Evolutionary conservation across 2,329 filamentous ascomycete species (phyloP), one percentile per base, ranked within the genome.

Genomic region (Calonectria leucothoes): DNA sequence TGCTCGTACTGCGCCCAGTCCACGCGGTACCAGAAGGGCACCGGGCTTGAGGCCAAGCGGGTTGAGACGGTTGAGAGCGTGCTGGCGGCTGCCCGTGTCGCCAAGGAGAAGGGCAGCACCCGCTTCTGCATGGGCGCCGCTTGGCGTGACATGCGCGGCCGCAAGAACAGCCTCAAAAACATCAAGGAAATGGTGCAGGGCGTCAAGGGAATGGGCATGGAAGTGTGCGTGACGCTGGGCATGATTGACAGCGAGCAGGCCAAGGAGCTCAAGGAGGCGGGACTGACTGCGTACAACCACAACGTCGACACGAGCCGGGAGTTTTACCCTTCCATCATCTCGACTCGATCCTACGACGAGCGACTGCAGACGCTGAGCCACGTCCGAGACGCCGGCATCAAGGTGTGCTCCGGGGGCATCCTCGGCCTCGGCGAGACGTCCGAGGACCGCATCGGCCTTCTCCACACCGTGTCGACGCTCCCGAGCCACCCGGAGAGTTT

Each of bases 71-170:
- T 98, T 69, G 94, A 97, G 71, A 91, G 93, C 0, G 95, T 98
- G 2, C 91, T 98, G 29, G 91, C 90, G 45, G 94, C 94, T 3
- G 95, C 95, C 1, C 91, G 91, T 42, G 91, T 91, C 37, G 95
- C 95, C 73, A 94, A 94, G 81, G 91, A 91, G 70, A 97, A 97
- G 77, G 95, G 95, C 64, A 95, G 93, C 86, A 97, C 95, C 11
- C 91, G 95, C 2, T 98, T 98, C 89, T 98, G 95, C 86, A 98
- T 98, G 95, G 95, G 95, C 11, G 95, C 95, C 4, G 95, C 95
- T 0, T 98, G 95, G 95, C 89, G 95, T 45, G 95, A 98, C 84
- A 98, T 98, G 95, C 93, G 94, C 17, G 95, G 95, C 23, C 93
- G 95, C 77, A 97, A 96, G 86, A 95, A 93, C 55, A 93, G 92